These are phyloP conservation scores for Mycena venus DNA, from an alignment of 768 basidiomycete genomes.

Conservation along the genomic window DNA sequence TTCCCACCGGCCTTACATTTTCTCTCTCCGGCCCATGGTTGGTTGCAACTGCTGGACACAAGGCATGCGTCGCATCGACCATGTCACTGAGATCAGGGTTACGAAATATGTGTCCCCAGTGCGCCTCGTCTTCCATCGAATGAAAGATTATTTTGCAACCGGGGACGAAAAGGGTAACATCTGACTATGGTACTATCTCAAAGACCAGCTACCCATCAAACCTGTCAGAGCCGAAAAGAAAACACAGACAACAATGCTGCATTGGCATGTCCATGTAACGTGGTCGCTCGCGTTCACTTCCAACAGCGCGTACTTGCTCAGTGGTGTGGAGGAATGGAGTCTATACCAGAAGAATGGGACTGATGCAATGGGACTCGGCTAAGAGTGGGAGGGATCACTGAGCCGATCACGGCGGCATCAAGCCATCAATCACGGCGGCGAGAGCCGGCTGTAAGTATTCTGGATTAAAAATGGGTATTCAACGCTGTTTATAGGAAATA, in stretches of 20 bases:
- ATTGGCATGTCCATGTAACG: constrained; percentile 98
- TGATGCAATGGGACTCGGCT: no score
- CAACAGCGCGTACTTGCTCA: constrained; percentile 93
- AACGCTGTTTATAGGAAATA: no score
- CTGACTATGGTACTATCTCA: constrained; percentile 94
- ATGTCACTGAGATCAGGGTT: constrained; percentile 74
- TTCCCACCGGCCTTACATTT: constrained; percentile 75
- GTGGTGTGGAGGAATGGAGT: constrained; percentile 96
- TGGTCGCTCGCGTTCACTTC: constrained; percentile 88
- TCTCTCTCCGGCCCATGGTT: constrained; percentile 86
- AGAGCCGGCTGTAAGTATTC: no score
- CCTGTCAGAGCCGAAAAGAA: constrained; percentile 79
- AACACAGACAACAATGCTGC: constrained; percentile 87
- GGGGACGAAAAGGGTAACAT: constrained; percentile 91
- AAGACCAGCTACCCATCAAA: constrained; percentile 65
- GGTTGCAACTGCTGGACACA: constrained; percentile 80
- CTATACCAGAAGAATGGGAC: no score
- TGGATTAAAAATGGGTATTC: no score
- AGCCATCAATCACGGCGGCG: no score
- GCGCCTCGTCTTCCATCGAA: constrained; percentile 85
- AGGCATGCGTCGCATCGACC: constrained; percentile 79
- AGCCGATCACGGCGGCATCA: no score
- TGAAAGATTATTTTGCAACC: constrained; percentile 94
- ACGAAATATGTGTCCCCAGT: constrained; percentile 89
- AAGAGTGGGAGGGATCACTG: no score